Base-by-base conservation (phyloP, 2,329 filamentous ascomycete species). In the Cryoendolithus antarcticus region DNA sequence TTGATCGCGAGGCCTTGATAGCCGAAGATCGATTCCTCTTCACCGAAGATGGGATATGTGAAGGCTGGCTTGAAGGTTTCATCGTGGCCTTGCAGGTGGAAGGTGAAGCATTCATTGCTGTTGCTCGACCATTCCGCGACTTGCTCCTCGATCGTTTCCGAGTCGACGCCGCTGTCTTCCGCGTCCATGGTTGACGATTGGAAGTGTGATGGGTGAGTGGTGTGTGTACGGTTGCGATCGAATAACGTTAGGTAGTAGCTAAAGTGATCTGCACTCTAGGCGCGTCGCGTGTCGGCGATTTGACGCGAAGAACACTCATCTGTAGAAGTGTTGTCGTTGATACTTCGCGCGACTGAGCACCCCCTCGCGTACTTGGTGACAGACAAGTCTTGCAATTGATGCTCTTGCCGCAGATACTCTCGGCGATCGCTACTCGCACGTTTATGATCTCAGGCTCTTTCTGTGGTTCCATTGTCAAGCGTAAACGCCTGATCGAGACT, bases 11-110 rank as follows among this genome's bases (percentile, higher is more conserved):
- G 71, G 39, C 77, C 77, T 57, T 86, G 80, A 67, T 95, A 94
- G 30, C 89, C 89, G 52, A 93, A 88, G 47, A 96, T 89, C 24
- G 72, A 74, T 61, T 98, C 86, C 6, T 91, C 80, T n/a, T 96
- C 82, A 53, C 86, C 86, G 51, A 96, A 95, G 47, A 98, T 82
- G 1, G 85, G 69, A 61, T 96, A 94, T 11, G 89, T 95, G 59
- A 88, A 93, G 55, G 75, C 74, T 0, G 91, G 93, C 44, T 84
- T 72, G 61, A 98, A 96, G 6, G 62, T 61, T 11, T 65, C 59
- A 4, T 66, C 61, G 8, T 72, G 67, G 31, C 66, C 64, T 11
- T 75, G 63, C 29, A 83, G 67, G 38, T 72, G 75, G 51, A 86
- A 69, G 38, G 64, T 66, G 50, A 82, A 58, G 41, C 76, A 75